These are phyloP conservation scores for Zychaea mexicana DNA, from an alignment of 371 early-diverging fungal genomes.

Conservation along the genomic window DNA sequence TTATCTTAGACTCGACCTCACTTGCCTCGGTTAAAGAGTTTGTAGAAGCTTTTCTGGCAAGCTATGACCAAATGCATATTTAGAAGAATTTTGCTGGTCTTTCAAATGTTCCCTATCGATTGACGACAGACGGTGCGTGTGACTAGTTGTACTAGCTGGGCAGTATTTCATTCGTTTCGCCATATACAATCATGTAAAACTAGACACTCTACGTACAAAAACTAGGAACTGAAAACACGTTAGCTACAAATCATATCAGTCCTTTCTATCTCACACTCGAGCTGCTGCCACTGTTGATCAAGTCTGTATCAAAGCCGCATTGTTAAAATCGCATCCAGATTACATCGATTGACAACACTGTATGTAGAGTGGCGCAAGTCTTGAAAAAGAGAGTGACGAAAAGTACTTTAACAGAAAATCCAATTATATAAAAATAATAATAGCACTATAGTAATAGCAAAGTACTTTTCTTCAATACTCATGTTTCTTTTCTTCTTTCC, in stretches of 20 bases:
- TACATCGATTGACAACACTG: conserved; percentile 37
- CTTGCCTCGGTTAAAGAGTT: conserved; percentile 57
- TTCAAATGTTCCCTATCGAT: conserved; percentile 67
- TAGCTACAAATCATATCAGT: conserved; percentile 75
- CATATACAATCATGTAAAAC: too few species aligned
- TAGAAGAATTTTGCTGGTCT: conserved; percentile 75
- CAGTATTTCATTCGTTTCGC: too few species aligned
- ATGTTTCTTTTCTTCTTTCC: conserved; percentile 12
- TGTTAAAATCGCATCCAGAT: conserved; percentile 54
- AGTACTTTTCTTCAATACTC: neutral
- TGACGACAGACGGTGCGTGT: conserved; percentile 63
- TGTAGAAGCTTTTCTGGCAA: conserved; percentile 48
- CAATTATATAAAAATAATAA: neutral
- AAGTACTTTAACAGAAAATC: conserved; percentile 21
- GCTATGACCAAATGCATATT: conserved; percentile 55
- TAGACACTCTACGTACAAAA: too few species aligned
- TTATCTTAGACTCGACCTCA: conserved; percentile 61
- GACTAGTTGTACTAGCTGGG: too few species aligned
- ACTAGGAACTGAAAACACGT: conserved; percentile 30
- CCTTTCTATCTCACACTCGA: conserved; percentile 68
- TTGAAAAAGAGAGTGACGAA: conserved; percentile 48
- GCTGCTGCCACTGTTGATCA: conserved; percentile 62
- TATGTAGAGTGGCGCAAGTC: conserved; percentile 20
- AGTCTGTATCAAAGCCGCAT: conserved; percentile 57
- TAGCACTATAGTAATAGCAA: neutral